These are phyloP conservation scores for Colletotrichum caudatum DNA, from an alignment of 2,329 filamentous ascomycete genomes.

Conservation along the genomic window DNA sequence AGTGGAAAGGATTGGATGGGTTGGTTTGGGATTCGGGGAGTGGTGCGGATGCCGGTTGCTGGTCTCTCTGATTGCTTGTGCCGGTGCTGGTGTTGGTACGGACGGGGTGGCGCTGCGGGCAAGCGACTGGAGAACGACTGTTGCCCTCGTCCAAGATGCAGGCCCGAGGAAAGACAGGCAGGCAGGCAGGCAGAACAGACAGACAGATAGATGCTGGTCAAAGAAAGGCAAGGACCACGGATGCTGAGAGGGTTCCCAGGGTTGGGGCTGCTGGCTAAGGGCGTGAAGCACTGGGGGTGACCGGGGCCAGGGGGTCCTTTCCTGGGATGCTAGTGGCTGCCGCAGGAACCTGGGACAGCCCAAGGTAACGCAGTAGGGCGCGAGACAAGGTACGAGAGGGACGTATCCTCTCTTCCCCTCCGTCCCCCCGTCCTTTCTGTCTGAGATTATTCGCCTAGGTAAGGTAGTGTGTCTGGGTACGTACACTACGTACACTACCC, in stretches of 20 bases:
- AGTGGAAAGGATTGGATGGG: slow-evolving; percentile 26
- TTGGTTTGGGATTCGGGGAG: slow-evolving; percentile 16
- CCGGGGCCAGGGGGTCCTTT: slow-evolving; percentile 38
- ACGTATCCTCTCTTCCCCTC: slow-evolving; percentile 9
- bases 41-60: slow-evolving; percentile 3
- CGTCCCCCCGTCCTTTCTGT: slow-evolving; percentile 3
- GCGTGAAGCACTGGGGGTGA: slow-evolving; percentile 16
- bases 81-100: background rate
- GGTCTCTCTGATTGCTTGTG: background rate
- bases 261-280: slow-evolving; percentile 34
- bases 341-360: slow-evolving; percentile 1
- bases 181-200: no score
- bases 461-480: background rate
- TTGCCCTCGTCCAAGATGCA: slow-evolving; percentile 29
- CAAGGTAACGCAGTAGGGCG: slow-evolving; percentile 5
- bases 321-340: slow-evolving; percentile 33
- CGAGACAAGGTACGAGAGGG: background rate
- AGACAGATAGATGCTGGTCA: slow-evolving; percentile 18
- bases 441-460: slow-evolving; percentile 3
- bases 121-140: slow-evolving; percentile 22
- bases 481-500: background rate
- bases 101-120: background rate
- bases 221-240: slow-evolving; percentile 31
- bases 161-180: background rate
- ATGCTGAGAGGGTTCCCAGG: slow-evolving; percentile 31